These are phyloP conservation scores for Candida boleticola DNA, from an alignment of 805 yeast species.

Conservation along the genomic window DNA sequence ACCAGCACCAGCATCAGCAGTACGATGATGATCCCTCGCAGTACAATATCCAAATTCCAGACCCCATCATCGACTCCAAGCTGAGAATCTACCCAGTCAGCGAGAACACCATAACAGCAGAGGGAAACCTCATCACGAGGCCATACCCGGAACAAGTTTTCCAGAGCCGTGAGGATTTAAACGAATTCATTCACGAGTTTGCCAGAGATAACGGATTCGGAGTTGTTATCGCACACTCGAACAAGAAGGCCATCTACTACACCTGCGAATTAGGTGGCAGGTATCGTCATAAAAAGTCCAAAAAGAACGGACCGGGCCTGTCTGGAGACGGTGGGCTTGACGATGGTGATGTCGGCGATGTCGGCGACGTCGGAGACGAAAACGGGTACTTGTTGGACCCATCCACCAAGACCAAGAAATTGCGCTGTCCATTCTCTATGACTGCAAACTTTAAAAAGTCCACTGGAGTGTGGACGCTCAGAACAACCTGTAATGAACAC, in stretches of 20 bases:
- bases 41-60: slow-evolving; percentile 46
- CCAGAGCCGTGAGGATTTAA: slow-evolving; percentile 47
- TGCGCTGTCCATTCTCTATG: slow-evolving; percentile 59
- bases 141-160: slow-evolving; percentile 54
- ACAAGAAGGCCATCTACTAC: slow-evolving; percentile 56
- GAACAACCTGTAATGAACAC: slow-evolving; percentile 55
- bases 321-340: slow-evolving; percentile 17
- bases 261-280: slow-evolving; percentile 60
- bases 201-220: slow-evolving; percentile 59
- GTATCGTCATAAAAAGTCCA: slow-evolving; percentile 49
- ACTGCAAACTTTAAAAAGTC: slow-evolving; percentile 53
- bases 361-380: slow-evolving; percentile 15
- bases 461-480: slow-evolving; percentile 49
- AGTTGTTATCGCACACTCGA: slow-evolving; percentile 58
- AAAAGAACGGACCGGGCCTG: slow-evolving; percentile 11
- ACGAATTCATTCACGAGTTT: slow-evolving; percentile 54
- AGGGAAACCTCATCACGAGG: slow-evolving; percentile 51
- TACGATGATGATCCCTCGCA: slow-evolving; percentile 35
- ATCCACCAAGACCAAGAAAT: slow-evolving; percentile 48
- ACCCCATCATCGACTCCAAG: slow-evolving; percentile 42
- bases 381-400: slow-evolving; percentile 38
- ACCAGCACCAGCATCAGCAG: slow-evolving; percentile 10
- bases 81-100: slow-evolving; percentile 42
- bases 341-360: slow-evolving; percentile 19
- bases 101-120: slow-evolving; percentile 46